Conservation (phyloP, 495 filamentous ascomycete species). For the Rusavskia elegans region DNA sequence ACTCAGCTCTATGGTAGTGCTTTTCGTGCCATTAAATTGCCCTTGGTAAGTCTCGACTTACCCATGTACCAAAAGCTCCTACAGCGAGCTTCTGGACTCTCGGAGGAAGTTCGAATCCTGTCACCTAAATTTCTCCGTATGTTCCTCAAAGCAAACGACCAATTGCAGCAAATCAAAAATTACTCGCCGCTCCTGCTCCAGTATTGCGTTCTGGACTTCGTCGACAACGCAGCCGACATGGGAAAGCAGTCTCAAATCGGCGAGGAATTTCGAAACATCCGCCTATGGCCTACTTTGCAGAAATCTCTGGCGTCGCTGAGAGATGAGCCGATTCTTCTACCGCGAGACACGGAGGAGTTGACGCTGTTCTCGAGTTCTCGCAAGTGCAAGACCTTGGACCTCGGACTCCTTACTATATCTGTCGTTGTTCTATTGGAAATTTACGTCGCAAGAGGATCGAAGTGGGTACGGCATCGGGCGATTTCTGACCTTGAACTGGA, state of each 20-base stretch:
- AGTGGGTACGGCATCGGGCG: neutral
- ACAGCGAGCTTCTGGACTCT: neutral
- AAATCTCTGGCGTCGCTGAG: neutral
- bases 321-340: neutral
- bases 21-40: neutral
- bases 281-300: conserved; percentile 7
- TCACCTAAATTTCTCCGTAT: neutral
- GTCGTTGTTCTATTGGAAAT: neutral
- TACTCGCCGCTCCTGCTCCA: neutral
- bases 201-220: conserved; percentile 6
- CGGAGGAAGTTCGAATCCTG: neutral
- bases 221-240: neutral
- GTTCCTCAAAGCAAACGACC: neutral
- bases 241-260: neutral
- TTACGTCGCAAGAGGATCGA: neutral
- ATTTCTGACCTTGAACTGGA: neutral
- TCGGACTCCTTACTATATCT: neutral
- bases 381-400: neutral
- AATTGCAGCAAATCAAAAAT: neutral
- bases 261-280: neutral
- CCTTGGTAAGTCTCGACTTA: neutral
- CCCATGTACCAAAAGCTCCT: neutral
- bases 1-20: conserved; percentile 1
- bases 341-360: conserved; percentile 1
- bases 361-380: conserved; percentile 1